Conservation (phyloP, 2,329 filamentous ascomycete species). For the Emergomyces pasteurianus region DNA sequence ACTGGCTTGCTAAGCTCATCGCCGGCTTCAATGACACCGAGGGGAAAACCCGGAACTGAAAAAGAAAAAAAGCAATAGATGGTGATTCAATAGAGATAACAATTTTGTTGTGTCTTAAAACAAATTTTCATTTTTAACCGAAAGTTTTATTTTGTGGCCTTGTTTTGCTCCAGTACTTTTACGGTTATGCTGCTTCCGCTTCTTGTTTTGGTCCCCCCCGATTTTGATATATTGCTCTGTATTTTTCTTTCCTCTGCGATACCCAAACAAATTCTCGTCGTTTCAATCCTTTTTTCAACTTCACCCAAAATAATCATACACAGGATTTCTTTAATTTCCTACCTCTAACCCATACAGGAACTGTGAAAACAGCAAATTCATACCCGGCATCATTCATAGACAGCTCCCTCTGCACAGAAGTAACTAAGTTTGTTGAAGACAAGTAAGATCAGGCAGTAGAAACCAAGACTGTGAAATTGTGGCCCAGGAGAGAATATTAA, state of each 20-base stretch:
- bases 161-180: background rate
- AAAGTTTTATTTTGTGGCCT: background rate
- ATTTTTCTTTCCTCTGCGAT: background rate
- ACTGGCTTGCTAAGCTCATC: background rate
- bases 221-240: background rate
- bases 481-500: background rate
- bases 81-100: background rate
- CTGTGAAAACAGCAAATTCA: too few relatives aligned
- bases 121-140: background rate
- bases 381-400: too few relatives aligned
- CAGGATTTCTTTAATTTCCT: background rate
- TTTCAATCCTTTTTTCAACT: background rate
- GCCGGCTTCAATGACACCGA: background rate
- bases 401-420: too few relatives aligned
- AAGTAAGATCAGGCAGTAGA: too few relatives aligned
- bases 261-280: background rate
- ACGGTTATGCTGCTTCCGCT: background rate
- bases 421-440: too few relatives aligned
- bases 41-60: background rate
- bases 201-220: background rate
- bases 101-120: background rate
- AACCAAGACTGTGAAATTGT: background rate
- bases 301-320: background rate
- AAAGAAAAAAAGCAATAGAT: constrained; percentile 4
- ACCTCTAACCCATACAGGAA: too few relatives aligned